These are phyloP conservation scores for Orbilia javanica DNA, from an alignment of 2,329 filamentous ascomycete species.

Conservation along the genomic window DNA sequence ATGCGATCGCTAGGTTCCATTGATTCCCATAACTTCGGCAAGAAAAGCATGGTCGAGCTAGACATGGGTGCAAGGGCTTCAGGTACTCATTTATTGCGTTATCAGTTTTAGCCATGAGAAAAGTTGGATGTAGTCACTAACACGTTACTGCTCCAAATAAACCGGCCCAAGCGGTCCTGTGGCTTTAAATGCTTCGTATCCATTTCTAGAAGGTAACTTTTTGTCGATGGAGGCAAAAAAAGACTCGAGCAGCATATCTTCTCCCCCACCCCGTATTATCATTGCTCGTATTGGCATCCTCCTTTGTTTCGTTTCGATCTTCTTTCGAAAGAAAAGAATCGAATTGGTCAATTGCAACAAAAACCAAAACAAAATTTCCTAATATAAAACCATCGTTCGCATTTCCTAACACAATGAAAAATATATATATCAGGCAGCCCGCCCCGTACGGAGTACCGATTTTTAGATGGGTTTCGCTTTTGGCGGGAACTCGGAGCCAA, in stretches of 20 bases:
- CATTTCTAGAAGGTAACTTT: constrained; percentile 31
- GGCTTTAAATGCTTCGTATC: constrained; percentile 8
- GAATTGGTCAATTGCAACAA: not conserved
- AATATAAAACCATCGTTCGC: not conserved
- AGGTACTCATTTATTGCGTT: constrained; percentile 35
- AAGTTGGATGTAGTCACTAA: not conserved
- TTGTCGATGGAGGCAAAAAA: not conserved
- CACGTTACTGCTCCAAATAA: not conserved
- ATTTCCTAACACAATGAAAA: not conserved
- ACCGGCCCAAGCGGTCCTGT: not conserved
- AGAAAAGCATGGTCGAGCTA: constrained; percentile 31
- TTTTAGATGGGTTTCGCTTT: not conserved
- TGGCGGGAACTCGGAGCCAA: not conserved
- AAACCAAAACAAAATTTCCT: not conserved
- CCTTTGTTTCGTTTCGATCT: not conserved
- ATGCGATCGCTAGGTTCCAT: constrained; percentile 38
- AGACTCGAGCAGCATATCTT: not conserved
- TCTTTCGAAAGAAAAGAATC: not conserved
- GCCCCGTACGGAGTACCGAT: not conserved
- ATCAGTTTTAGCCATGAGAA: constrained; percentile 19
- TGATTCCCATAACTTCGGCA: constrained; percentile 39
- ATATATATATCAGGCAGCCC: constrained; percentile 19
- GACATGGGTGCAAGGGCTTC: not conserved
- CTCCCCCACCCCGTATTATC: not conserved
- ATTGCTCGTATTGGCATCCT: not conserved